A percentile compares a stretch with the other conserved stretches of the same genome.
These are phyloP conservation scores for Sporothrix brunneoviolacea DNA, from an alignment of 2,329 filamentous ascomycete species.

Conservation along the genomic window DNA sequence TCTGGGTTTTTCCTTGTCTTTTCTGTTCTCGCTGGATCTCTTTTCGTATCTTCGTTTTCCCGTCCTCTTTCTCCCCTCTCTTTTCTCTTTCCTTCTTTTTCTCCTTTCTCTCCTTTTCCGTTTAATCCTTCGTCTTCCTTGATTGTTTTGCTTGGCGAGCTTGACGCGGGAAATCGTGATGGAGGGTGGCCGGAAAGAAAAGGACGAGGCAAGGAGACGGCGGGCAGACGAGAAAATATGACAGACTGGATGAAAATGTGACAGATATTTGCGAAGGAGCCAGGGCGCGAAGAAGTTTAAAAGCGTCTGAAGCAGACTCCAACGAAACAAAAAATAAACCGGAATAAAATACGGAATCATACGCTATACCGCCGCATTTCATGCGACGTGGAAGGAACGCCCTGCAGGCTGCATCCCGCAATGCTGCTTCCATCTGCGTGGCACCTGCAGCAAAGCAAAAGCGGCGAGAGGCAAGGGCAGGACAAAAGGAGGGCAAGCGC, in stretches of 20 bases:
- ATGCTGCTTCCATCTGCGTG: background rate
- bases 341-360: too few species aligned
- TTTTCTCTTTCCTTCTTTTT: background rate
- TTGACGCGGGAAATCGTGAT: background rate
- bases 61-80: background rate
- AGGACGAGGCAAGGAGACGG: background rate
- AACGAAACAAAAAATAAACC: too few species aligned
- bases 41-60: too few species aligned
- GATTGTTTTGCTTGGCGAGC: background rate
- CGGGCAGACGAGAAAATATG: background rate
- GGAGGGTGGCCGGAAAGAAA: conserved; percentile 1
- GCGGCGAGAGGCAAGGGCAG: background rate
- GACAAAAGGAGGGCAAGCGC: background rate
- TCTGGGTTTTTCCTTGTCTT: background rate
- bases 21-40: too few species aligned
- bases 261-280: background rate
- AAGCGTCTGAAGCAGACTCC: background rate
- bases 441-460: background rate
- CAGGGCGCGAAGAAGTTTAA: background rate
- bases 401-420: background rate
- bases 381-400: too few species aligned
- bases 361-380: too few species aligned
- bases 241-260: conserved; percentile 5
- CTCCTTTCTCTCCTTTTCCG: background rate
- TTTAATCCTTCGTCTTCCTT: background rate